Evolutionary conservation across 352 stramenopile genomes (phyloP).

Genomic region (Globisporangium lucens): DNA sequence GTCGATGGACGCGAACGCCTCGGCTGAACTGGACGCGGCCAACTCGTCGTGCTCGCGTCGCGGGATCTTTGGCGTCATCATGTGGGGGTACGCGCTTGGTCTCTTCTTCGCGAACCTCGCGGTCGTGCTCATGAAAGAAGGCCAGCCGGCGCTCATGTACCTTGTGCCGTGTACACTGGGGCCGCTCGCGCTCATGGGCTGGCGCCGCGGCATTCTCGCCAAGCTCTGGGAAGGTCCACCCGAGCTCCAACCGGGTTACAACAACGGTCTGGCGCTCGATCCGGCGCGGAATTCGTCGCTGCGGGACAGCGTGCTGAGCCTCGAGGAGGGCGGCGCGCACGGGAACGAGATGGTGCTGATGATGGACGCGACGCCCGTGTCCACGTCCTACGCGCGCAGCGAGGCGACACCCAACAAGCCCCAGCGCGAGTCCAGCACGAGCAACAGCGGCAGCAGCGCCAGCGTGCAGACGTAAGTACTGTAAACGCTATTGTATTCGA

Average conservation of each 20-base stretch:
- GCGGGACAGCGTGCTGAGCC: conserved; percentile 22
- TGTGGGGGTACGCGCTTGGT: conserved; percentile 93
- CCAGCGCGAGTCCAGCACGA: conserved; percentile 10
- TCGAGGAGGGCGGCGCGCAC: conserved; percentile 26
- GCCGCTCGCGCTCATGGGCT: conserved; percentile 67
- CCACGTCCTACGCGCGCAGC: conserved; percentile 39
- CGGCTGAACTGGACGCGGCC: conserved; percentile 38
- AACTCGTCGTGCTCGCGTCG: conserved; percentile 31
- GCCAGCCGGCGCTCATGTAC: conserved; percentile 96
- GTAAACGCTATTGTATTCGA: neutral
- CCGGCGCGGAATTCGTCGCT: conserved; percentile 7
- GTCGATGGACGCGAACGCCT: conserved; percentile 12
- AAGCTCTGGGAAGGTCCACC: conserved; percentile 90
- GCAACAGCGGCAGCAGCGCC: neutral
- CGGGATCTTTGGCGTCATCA: conserved; percentile 75
- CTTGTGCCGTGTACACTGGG: conserved; percentile 92
- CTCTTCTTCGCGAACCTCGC: conserved; percentile 92
- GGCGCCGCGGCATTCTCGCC: conserved; percentile 77
- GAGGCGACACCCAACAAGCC: conserved; percentile 27
- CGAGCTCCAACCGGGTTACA: conserved; percentile 33
- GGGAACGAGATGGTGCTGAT: conserved; percentile 39
- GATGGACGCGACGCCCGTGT: conserved; percentile 39
- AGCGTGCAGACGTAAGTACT: conserved; percentile 1
- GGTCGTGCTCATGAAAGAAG: conserved; percentile 90
- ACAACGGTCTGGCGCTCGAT: conserved; percentile 3